Percentiles rank a stretch among this genome's conserved stretches.
Evolutionary conservation across 768 basidiomycete genomes (phyloP).

Genomic region (Cystofilobasidium macerans): DNA sequence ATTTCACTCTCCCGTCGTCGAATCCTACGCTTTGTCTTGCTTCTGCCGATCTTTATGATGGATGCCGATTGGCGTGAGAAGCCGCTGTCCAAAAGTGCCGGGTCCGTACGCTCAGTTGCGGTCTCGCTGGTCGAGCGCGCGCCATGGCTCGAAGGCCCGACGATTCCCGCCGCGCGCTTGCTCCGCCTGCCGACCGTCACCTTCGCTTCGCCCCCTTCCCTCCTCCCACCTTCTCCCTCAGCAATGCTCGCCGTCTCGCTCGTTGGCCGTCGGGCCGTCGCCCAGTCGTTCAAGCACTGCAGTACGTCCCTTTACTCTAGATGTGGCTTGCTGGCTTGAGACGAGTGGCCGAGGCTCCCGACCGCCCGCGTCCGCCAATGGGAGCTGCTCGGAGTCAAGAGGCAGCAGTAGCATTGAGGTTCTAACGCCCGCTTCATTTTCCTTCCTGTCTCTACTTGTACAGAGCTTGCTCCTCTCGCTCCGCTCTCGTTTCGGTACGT

Average conservation of each 20-base stretch:
- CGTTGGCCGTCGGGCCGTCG: conserved; percentile 23
- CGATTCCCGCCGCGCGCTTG: too few species aligned
- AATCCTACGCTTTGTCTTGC: too few species aligned
- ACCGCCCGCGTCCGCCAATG: not conserved
- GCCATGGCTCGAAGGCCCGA: too few species aligned
- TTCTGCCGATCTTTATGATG: too few species aligned
- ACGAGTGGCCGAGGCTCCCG: not conserved
- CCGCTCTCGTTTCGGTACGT: not conserved
- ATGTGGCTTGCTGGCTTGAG: not conserved
- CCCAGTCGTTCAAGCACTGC: not conserved
- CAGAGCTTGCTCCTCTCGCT: conserved; percentile 8
- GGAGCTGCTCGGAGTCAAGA: not conserved
- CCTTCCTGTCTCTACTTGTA: not conserved
- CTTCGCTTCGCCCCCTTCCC: not conserved
- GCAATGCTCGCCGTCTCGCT: conserved; percentile 24
- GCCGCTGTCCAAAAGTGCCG: too few species aligned
- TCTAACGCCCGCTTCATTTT: not conserved
- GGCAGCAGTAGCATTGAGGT: not conserved
- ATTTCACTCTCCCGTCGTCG: too few species aligned
- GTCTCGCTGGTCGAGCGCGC: too few species aligned
- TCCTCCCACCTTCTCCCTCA: not conserved
- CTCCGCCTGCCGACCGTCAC: not conserved
- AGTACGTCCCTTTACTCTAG: not conserved
- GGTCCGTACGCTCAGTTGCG: too few species aligned
- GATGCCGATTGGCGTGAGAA: too few species aligned